phyloP scores from a whole-genome alignment of 306 rosid species.

The Medicago lupulina region DNA sequence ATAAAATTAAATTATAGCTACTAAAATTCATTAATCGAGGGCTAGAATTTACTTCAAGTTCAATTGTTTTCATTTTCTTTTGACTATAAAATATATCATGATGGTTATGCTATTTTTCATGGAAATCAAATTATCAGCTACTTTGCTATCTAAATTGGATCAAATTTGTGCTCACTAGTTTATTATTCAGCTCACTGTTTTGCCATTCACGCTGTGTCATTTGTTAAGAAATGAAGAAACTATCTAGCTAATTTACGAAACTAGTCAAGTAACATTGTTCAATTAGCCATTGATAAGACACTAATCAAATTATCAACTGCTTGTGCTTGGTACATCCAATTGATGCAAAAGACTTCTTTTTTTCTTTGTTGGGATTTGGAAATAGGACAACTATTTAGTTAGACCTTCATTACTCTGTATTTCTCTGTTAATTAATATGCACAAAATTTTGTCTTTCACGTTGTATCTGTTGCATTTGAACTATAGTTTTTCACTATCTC shows the following conservation, averaged over 20 bases:
- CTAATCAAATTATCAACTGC: not conserved
- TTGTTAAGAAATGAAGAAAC: constrained; percentile 17
- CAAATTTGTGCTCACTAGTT: not conserved
- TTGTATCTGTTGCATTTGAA: constrained; percentile 13
- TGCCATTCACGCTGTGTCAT: constrained; percentile 10
- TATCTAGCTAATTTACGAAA: constrained; percentile 14
- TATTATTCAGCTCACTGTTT: constrained; percentile 9
- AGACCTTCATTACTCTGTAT: constrained; percentile 2
- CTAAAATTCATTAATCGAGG: not conserved
- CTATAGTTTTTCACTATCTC: not conserved
- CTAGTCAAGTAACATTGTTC: not conserved
- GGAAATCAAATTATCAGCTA: too few relatives aligned
- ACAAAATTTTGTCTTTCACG: constrained; percentile 10
- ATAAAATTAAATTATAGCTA: too few relatives aligned
- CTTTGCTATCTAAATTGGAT: too few relatives aligned
- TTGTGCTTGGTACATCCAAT: not conserved
- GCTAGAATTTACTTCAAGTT: not conserved
- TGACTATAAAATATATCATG: not conserved
- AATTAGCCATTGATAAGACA: not conserved
- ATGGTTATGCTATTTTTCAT: not conserved
- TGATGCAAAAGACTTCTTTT: not conserved
- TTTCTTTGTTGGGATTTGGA: constrained; percentile 5
- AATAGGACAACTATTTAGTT: not conserved
- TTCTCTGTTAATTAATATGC: constrained; percentile 4
- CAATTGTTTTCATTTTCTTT: constrained; percentile 3